Base-by-base conservation (phyloP, 2,329 filamentous ascomycete species). In the Mycogone perniciosa region DNA sequence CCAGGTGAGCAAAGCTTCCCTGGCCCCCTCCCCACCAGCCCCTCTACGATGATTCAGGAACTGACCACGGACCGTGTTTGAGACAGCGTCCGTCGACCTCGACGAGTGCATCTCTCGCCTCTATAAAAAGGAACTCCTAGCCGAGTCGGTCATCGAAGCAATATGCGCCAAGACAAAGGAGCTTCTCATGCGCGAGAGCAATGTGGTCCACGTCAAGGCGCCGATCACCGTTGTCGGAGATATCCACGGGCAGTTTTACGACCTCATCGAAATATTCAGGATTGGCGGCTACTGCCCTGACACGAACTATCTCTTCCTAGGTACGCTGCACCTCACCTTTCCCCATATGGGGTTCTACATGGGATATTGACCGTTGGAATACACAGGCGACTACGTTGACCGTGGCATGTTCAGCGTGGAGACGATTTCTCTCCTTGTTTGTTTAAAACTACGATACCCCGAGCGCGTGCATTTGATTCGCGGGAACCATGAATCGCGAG, bases 81-180 rank as follows among this genome's bases (percentile, higher is more conserved):
- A 31, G 51, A 41, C 63, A 95, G 91, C 88, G 62, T 96, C 89
- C 72, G 91, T 99, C 73, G 92, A 99, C 71, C 83, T 99, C 64
- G 93, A 99, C 76, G 90, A 97, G 80, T 99, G 93, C 74, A 97
- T 99, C 73, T 84, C 89, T 67, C 87, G 92, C 60, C 82, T 99
- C 48, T 97, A 97, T 74, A 92, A 93, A 67, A 96, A 96, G 69
- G 93, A 97, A 70, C 82, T 99, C 54, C 82, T 99, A 53, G 91
- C 93, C 63, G 93, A 99, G 72, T 96, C 92, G 39, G 91, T 99
- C 59, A 92, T 99, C 71, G 93, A 99, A 75, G 93, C 93, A 64
- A 92, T 99, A 82, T 99, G 93, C 75, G 91, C 93, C 70, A 99
- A 99, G 71, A 93, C 95, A 26, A 99, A 99, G 68, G 93, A 99